Evolutionary conservation across 2,329 filamentous ascomycete species (phyloP).

Genomic region (Colletotrichum sp.): DNA sequence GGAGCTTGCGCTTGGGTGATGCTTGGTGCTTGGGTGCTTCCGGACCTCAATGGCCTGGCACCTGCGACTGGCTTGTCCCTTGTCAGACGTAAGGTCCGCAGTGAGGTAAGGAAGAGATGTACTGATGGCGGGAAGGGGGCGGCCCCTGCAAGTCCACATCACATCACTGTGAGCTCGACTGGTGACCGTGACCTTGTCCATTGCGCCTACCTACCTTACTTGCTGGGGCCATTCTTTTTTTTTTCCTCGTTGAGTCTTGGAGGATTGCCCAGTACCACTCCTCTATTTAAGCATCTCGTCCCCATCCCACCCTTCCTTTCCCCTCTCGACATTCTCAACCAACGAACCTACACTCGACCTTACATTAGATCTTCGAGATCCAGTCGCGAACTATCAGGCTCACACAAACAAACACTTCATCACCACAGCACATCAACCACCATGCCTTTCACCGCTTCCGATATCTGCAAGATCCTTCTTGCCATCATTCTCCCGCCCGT

Average conservation of each 20-base stretch:
- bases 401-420: not conserved
- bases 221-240: not conserved
- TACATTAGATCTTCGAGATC: not conserved
- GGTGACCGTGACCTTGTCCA: not conserved
- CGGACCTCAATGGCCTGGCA: conserved; percentile 1
- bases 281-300: conserved; percentile 5
- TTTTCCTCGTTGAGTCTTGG: not conserved
- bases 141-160: conserved; percentile 23
- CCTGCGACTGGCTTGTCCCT: conserved; percentile 17
- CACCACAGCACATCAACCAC: conserved; percentile 29
- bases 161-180: conserved; percentile 20
- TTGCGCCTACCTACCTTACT: not conserved
- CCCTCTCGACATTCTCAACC: not conserved
- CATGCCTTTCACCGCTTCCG: conserved; percentile 63
- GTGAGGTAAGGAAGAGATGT: not conserved
- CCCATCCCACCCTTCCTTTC: conserved; percentile 2
- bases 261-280: not conserved
- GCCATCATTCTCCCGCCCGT: conserved; percentile 89
- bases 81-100: conserved; percentile 16
- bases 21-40: conserved; percentile 8
- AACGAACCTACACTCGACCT: not conserved
- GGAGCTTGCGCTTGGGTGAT: conserved; percentile 13
- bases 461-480: conserved; percentile 76
- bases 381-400: not conserved
- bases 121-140: conserved; percentile 7